Base-by-base conservation (phyloP, 139 green algal species). In the Micractinium sp. region DNA sequence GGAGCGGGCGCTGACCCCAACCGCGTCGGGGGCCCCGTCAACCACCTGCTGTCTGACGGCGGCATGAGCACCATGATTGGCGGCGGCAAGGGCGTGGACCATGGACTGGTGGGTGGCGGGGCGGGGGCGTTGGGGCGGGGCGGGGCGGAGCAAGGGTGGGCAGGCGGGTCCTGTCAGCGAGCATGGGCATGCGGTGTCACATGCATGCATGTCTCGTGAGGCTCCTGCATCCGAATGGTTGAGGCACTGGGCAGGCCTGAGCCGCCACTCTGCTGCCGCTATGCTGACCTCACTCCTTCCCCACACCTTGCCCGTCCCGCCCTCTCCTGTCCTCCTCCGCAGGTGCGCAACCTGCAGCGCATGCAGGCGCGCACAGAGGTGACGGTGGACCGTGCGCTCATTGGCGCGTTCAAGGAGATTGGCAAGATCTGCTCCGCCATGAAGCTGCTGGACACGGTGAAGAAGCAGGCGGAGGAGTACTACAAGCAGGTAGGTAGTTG, bases 1-100 rank as follows among this genome's bases (percentile, higher is more conserved):
- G 89, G 96, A 39, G 69, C 60, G 27, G 90, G 90, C 3, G 93
- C 91, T 19, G 96, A 99, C 77, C 95, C 94, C 20, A 97, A 94
- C 78, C 95, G 96, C 73, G 96, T 99, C 35, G 97, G 97, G 39
- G 96, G 93, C 14, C 95, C 97, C 33, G 92, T 88, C 38, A 99
- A 99, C 89, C 88, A 93, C 4, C 90, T 99, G 79, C 91, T 99
- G 12, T 92, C 41, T 16, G 94, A 97, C 47, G 96, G 95, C 41
- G 96, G 95, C 19, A 93, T 99, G 29, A 92, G 90, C 25, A 99
- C 97, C 18, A 92, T 95, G 53, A 99, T 99, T 60, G 83, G 81
- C 33, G 90, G 47, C 0, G 91, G 53, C 38, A 92, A 92, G 39
- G 91, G 91, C 66, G 85, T 87, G 16, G 89, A 92, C 79, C 73